phyloP scores from a whole-genome alignment of 345 rosid genomes.

The Corymbia maculata region DNA sequence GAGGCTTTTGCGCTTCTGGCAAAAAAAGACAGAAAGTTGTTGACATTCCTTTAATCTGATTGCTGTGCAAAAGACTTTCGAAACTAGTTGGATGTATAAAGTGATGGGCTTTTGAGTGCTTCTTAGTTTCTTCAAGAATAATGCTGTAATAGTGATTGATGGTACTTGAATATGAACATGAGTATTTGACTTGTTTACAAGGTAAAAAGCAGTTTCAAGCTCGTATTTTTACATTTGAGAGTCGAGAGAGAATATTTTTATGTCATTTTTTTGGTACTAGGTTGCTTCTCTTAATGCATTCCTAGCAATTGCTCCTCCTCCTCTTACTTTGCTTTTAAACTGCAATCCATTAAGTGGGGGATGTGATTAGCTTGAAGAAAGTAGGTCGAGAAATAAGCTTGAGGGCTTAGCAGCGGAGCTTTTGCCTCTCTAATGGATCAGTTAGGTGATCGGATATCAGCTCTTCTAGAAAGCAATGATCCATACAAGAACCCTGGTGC shows the following conservation, averaged over 20 bases:
- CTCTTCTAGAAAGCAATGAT: constrained; percentile 60
- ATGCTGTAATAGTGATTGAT: not conserved
- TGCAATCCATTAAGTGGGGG: constrained; percentile 48
- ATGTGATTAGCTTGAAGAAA: constrained; percentile 63
- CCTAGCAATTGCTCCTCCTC: not conserved
- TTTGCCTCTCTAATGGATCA: constrained; percentile 90
- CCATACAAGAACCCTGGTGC: constrained; percentile 84
- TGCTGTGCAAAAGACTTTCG: not conserved
- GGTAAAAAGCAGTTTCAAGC: not conserved
- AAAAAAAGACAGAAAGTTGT: not conserved
- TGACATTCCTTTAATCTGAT: not conserved
- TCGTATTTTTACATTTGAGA: not conserved
- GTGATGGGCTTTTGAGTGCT: not conserved
- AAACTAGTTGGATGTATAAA: not conserved
- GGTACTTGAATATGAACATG: not conserved
- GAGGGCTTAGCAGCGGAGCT: constrained; percentile 82
- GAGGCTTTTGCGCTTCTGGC: not conserved
- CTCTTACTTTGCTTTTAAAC: not conserved
- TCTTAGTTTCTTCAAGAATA: not conserved
- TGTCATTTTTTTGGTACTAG: not conserved
- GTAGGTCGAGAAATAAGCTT: constrained; percentile 73
- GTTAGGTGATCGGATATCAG: constrained; percentile 60
- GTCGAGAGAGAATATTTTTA: not conserved
- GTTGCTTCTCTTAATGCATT: not conserved
- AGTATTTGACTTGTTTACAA: not conserved